A percentile compares a stretch with the other conserved stretches of the same genome.
Evolutionary conservation across 2,329 filamentous ascomycete species (phyloP).

Genomic region (Talaromyces pinophilus): DNA sequence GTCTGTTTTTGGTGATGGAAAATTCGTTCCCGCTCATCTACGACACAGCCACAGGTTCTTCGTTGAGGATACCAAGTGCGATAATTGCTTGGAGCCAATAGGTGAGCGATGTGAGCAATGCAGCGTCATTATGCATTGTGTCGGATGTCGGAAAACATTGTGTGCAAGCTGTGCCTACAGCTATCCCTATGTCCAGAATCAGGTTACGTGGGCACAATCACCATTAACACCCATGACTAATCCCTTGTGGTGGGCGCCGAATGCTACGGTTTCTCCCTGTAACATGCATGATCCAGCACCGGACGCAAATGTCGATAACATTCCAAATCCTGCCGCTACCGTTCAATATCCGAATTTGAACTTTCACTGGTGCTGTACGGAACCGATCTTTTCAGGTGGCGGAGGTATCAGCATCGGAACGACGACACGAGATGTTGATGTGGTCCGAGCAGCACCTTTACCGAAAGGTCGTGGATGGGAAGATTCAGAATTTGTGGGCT

Average conservation of each 20-base stretch:
- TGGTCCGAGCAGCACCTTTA: constrained; percentile 58
- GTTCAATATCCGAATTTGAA: constrained; percentile 52
- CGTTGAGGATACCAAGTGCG: constrained; percentile 55
- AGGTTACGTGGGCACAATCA: constrained; percentile 35
- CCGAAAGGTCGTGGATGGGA: constrained; percentile 58
- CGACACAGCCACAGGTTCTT: constrained; percentile 57
- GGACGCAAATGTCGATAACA: constrained; percentile 33
- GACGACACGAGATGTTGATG: constrained; percentile 56
- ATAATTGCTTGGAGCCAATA: constrained; percentile 56
- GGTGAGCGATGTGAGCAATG: constrained; percentile 61
- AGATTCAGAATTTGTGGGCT: constrained; percentile 54
- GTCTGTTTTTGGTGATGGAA: constrained; percentile 52
- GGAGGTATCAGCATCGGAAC: constrained; percentile 60
- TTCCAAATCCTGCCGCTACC: constrained; percentile 38
- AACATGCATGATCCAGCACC: constrained; percentile 57
- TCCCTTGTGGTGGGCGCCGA: constrained; percentile 62
- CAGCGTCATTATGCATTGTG: constrained; percentile 63
- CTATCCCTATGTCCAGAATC: constrained; percentile 47
- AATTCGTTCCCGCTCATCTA: constrained; percentile 56
- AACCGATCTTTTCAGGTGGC: constrained; percentile 61
- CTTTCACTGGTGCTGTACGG: constrained; percentile 62
- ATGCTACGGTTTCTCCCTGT: constrained; percentile 57
- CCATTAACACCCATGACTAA: constrained; percentile 29
- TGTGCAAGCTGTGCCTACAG: constrained; percentile 63
- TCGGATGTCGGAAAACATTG: constrained; percentile 61